A percentile compares a stretch with the other conserved stretches of the same genome.
These are phyloP conservation scores for Millerozyma miso DNA, from an alignment of 805 yeast species.

Conservation along the genomic window DNA sequence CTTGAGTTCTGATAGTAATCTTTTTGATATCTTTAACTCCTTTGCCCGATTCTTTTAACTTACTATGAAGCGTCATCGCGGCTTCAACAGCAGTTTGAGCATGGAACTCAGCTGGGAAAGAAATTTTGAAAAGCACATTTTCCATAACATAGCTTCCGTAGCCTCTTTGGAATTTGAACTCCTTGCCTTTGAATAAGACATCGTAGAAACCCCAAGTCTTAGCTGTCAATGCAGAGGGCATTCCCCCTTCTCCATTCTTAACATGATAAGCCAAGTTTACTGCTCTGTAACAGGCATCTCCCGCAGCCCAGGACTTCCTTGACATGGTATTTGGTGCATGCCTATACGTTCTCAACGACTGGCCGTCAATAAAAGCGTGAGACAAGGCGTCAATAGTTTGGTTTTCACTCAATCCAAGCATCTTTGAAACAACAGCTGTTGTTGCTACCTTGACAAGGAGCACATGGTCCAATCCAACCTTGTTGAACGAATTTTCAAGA, in stretches of 20 bases:
- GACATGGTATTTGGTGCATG: conserved; percentile 64
- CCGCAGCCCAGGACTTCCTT: conserved; percentile 66
- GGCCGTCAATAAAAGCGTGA: conserved; percentile 62
- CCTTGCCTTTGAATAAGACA: conserved; percentile 51
- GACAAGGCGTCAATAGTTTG: conserved; percentile 55
- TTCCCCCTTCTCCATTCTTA: conserved; percentile 45
- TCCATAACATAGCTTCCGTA: conserved; percentile 61
- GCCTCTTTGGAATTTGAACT: conserved; percentile 50
- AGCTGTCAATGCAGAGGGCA: conserved; percentile 57
- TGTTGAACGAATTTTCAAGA: conserved; percentile 55
- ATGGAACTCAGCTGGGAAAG: conserved; percentile 64
- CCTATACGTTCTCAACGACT: conserved; percentile 54
- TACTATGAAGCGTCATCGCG: conserved; percentile 41
- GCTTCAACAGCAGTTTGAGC: conserved; percentile 65
- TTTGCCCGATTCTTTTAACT: conserved; percentile 37
- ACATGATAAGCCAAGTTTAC: conserved; percentile 53
- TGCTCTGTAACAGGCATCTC: conserved; percentile 58
- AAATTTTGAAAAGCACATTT: conserved; percentile 56
- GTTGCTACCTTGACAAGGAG: conserved; percentile 57
- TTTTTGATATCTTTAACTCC: conserved; percentile 45
- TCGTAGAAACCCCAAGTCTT: conserved; percentile 63
- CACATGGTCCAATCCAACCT: conserved; percentile 59
- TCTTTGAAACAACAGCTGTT: conserved; percentile 53
- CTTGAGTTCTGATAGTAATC: conserved; percentile 52
- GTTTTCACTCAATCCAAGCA: conserved; percentile 46